These are phyloP conservation scores for Berkeleyomyces rouxiae DNA, from an alignment of 2,329 filamentous ascomycete genomes.

Conservation along the genomic window DNA sequence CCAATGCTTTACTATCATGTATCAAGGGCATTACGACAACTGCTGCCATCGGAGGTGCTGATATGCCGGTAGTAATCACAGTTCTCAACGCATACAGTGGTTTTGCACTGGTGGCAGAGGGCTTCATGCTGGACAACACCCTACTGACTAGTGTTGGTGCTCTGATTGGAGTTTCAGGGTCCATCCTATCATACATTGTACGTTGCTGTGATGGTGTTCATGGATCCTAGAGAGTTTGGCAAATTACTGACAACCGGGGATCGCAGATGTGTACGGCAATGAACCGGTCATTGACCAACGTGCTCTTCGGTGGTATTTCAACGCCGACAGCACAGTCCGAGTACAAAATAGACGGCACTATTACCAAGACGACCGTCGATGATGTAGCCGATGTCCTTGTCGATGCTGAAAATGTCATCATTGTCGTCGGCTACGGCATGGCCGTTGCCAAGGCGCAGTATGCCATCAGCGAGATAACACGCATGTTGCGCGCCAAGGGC, in stretches of 20 bases:
- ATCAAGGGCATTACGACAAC: conserved; percentile 79
- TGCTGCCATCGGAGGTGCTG: conserved; percentile 75
- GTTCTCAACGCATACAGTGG: conserved; percentile 84
- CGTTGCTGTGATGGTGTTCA: neutral
- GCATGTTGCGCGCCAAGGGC: conserved; percentile 54
- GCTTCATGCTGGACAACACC: conserved; percentile 80
- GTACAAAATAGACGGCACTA: conserved; percentile 62
- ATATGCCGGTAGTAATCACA: conserved; percentile 86
- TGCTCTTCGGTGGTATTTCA: conserved; percentile 69
- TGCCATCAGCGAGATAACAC: conserved; percentile 68
- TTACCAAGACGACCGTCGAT: conserved; percentile 63
- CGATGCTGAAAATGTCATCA: conserved; percentile 70
- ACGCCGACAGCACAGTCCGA: conserved; percentile 40
- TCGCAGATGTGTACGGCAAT: conserved; percentile 59
- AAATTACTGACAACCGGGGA: neutral
- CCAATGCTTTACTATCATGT: conserved; percentile 64
- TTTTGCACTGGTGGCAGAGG: conserved; percentile 78
- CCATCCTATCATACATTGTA: conserved; percentile 66
- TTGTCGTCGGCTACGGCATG: conserved; percentile 87
- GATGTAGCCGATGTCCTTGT: conserved; percentile 62
- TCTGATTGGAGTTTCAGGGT: conserved; percentile 75
- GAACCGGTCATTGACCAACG: conserved; percentile 80
- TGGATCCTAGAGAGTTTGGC: neutral
- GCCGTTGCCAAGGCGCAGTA: conserved; percentile 89
- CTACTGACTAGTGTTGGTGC: conserved; percentile 73